Base-by-base conservation (phyloP, 495 filamentous ascomycete genomes). In the Xylaria telfairii region DNA sequence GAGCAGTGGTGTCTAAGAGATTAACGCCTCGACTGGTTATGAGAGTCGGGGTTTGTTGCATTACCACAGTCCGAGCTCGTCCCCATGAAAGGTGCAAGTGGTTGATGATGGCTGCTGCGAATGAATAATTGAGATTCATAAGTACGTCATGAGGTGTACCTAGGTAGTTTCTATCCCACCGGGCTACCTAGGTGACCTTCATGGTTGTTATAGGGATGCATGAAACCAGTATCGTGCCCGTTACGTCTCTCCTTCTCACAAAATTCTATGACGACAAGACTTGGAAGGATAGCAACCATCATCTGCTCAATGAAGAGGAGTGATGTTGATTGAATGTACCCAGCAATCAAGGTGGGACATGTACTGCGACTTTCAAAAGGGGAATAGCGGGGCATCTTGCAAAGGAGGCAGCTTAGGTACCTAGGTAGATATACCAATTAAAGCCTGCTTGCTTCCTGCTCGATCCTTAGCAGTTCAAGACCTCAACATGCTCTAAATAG, bases 1-100 rank as follows among this genome's bases (percentile, higher is more conserved):
- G n/a, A 64, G 46, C 69, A 47, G 67, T 74, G 51, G 72, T 63
- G 54, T 8, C 9, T 51, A 9, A 26, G 21, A 37, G 12, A 41
- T 41, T 3, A 37, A 41, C 17, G n/a, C 46, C 46, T 49, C 46
- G 51, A 32, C n/a, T 49, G n/a, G n/a, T 24, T 5, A 49, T 12
- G 24, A 15, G 49, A 13, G 49, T 28, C 10, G 49, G 10, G 28
- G 8, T 59, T 26, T 10, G 54, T n/a, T 28, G 26, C 24, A 28
- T 54, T 26, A 12, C 49, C 10, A 24, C 12, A 15, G 49, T 28
- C 21, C 6, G 10, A 28, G 24, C 13, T 0, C 21, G 4, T 28
- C 49, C n/a, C n/a, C 49, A 28, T 28, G 24, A 28, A 49, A 24
- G 46, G 8, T n/a, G n/a, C 3, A 37, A 8, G 24, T 28, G 26